Evolutionary conservation across 371 early-diverging fungal genomes (phyloP), one percentile per base, ranked within the genome.

Genomic region (Lichtheimia ornata): DNA sequence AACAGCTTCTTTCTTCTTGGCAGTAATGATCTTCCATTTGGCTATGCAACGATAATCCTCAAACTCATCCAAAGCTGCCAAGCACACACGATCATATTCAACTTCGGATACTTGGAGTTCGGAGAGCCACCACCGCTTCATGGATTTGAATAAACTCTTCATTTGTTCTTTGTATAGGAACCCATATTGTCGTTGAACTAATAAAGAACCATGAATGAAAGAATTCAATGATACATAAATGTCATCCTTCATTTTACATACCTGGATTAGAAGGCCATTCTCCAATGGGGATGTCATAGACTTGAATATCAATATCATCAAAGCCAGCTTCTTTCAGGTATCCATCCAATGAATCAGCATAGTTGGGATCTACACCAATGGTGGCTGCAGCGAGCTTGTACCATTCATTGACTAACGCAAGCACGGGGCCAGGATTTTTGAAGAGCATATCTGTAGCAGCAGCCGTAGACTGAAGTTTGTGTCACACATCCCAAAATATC

Each of bases 81-180:
- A 13, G 40, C 72, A 69, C 13, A 72, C 66, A 4, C 52, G 52
- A 25, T 69, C 72, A 41, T 69, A 69, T 45, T 69, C 64, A 12
- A 61, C 53, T 15, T 53, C 53, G 7, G 70, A 50, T 15, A 70
- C 66, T 14, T 66, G 63, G 3, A 72, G 61, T 50, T 73, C 70
- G 4, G 68, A 57, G 14, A 77, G 59, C 81, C 81, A 80, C 75
- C 77, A 76, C 22, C 64, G 66, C 56, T 72, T 74, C 73, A 77
- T 75, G 4, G 76, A 70, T 56, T 73, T 74, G 35, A 80, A 77
- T 1, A 71, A 35, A 0, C 73, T 52, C 60, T 67, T 73, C 62
- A 75, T 73, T 47, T 77, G 77, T 53, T 80, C 81, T 47, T 75
- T 70, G 44, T 80, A 77, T 0, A 80, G 53, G 25, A 68, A 80